Conservation (phyloP, 208 protist species). For the Acanthamoeba lenticulata region DNA sequence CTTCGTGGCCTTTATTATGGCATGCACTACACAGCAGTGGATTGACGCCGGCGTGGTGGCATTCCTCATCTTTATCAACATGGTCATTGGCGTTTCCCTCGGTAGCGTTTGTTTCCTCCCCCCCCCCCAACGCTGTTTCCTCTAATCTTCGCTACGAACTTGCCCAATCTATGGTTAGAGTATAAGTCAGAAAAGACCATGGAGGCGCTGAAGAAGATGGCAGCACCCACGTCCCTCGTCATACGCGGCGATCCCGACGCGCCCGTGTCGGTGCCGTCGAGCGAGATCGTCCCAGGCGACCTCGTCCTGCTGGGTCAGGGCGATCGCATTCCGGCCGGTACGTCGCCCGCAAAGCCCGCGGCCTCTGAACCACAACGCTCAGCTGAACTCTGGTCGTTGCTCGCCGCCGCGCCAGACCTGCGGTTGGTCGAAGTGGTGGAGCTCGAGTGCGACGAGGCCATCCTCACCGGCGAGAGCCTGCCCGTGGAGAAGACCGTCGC, state of each 20-base stretch:
- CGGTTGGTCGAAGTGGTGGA: constrained; percentile 86
- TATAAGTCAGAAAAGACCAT: constrained; percentile 82
- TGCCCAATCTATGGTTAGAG: constrained; percentile 40
- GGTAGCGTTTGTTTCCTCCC: no score
- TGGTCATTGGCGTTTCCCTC: constrained; percentile 43
- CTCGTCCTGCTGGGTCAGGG: constrained; percentile 93
- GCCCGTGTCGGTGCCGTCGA: constrained; percentile 35
- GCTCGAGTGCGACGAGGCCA: constrained; percentile 88
- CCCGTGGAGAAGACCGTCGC: constrained; percentile 81
- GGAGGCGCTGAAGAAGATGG: constrained; percentile 80
- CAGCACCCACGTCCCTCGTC: constrained; percentile 72
- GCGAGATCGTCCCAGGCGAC: constrained; percentile 95
- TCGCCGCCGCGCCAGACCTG: constrained; percentile 84
- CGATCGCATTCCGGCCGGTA: constrained; percentile 92
- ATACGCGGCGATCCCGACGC: constrained; percentile 67
- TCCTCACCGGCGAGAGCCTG: constrained; percentile 93
- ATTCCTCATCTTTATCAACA: constrained; percentile 58
- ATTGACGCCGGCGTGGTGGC: constrained; percentile 47
- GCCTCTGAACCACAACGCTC: no score
- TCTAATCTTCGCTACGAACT: no score
- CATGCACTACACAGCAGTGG: constrained; percentile 5
- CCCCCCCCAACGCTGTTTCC: no score
- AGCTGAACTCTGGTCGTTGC: background rate
- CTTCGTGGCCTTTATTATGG: constrained; percentile 30
- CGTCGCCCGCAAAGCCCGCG: no score